Conservation (phyloP, 257 asterid species). For the Hygrophila difformis region DNA sequence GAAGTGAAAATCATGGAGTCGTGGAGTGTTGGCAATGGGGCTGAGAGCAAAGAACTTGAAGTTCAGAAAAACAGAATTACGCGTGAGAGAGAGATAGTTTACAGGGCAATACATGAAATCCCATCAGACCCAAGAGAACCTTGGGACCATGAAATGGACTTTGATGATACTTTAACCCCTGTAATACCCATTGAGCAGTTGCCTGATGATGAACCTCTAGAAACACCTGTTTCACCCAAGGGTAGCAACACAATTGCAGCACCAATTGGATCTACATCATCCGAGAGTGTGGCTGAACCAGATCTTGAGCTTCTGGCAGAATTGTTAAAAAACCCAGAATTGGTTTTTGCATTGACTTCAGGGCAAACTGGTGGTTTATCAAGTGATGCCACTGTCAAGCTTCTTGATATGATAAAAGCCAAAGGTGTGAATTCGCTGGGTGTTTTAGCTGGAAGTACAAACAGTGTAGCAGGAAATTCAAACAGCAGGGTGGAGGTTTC, state of each 20-base stretch:
- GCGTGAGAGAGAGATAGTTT: constrained; percentile 72
- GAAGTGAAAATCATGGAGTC: constrained; percentile 39
- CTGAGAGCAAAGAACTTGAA: constrained; percentile 82
- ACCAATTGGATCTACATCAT: constrained; percentile 31
- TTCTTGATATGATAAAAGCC: constrained; percentile 80
- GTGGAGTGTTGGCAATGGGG: constrained; percentile 65
- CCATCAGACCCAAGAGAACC: constrained; percentile 85
- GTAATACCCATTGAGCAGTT: constrained; percentile 71
- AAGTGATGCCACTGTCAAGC: constrained; percentile 53
- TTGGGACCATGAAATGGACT: constrained; percentile 95
- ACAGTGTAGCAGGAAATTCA: constrained; percentile 24
- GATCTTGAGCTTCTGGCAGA: constrained; percentile 86
- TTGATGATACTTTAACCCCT: constrained; percentile 74
- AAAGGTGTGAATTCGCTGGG: constrained; percentile 37
- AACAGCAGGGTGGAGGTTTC: constrained; percentile 72
- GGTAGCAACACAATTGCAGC: constrained; percentile 21
- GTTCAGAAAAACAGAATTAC: constrained; percentile 66
- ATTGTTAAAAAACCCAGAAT: constrained; percentile 72
- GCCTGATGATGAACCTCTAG: constrained; percentile 57
- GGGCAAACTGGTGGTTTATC: constrained; percentile 72
- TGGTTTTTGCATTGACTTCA: constrained; percentile 85
- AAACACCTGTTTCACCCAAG: constrained; percentile 20
- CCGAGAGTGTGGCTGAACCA: constrained; percentile 51
- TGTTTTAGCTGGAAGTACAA: constrained; percentile 25
- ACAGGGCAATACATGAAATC: constrained; percentile 57